phyloP scores from a whole-genome alignment of 768 basidiomycete genomes.

The Amanita pseudoporphyria region DNA sequence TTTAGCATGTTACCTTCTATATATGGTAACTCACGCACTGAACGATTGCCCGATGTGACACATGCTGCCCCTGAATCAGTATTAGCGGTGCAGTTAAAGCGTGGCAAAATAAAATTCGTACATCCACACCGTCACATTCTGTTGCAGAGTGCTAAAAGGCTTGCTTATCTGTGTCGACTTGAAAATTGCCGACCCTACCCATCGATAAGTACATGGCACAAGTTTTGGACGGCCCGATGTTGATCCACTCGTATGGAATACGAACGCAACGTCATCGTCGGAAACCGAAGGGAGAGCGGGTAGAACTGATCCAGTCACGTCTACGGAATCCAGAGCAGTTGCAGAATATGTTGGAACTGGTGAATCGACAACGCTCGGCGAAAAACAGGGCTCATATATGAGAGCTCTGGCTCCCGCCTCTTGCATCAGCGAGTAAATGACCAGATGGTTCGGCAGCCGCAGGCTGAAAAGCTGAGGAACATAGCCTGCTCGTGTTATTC shows the following conservation, averaged over 20 bases:
- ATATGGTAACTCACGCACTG: slow-evolving; percentile 32
- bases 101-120: slow-evolving; percentile 27
- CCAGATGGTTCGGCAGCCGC: slow-evolving; percentile 59
- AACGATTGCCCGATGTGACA: slow-evolving; percentile 73
- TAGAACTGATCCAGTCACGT: slow-evolving; percentile 27
- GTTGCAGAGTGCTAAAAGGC: slow-evolving; percentile 37
- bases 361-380: slow-evolving; percentile 30
- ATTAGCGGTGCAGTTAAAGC: slow-evolving; percentile 19
- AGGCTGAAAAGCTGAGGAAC: slow-evolving; percentile 72
- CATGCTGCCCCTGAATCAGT: slow-evolving; percentile 60
- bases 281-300: slow-evolving; percentile 31
- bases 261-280: slow-evolving; percentile 41
- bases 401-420: slow-evolving; percentile 54
- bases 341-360: slow-evolving; percentile 43
- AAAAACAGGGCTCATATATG: slow-evolving; percentile 53
- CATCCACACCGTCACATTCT: slow-evolving; percentile 70
- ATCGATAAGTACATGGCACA: slow-evolving; percentile 58
- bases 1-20: slow-evolving; percentile 12
- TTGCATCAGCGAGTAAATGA: slow-evolving; percentile 59
- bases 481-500: slow-evolving; percentile 66
- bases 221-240: slow-evolving; percentile 78
- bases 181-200: slow-evolving; percentile 51
- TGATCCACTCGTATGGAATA: slow-evolving; percentile 77
- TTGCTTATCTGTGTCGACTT: slow-evolving; percentile 47
- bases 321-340: slow-evolving; percentile 29